These are phyloP conservation scores for Antrodiella citrinella DNA, from an alignment of 768 basidiomycete genomes.

Conservation along the genomic window DNA sequence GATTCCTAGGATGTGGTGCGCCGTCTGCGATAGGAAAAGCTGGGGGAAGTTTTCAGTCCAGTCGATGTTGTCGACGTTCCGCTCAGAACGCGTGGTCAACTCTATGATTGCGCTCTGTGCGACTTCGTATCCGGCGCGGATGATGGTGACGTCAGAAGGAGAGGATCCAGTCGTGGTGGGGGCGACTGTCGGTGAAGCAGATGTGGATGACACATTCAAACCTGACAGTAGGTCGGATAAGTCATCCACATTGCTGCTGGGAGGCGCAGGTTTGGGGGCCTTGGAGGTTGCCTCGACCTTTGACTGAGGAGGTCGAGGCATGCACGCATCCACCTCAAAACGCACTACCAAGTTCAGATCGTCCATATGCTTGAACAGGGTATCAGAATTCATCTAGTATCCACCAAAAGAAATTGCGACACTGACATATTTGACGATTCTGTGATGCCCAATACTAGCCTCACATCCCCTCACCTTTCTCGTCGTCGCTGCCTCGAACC, in stretches of 20 bases:
- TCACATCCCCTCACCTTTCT: slow-evolving; percentile 39
- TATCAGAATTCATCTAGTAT: not conserved
- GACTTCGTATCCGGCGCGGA: slow-evolving; percentile 2
- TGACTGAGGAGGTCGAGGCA: not conserved
- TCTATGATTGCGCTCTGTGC: slow-evolving; percentile 7
- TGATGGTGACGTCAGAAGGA: slow-evolving; percentile 1
- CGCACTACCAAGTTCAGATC: slow-evolving; percentile 52
- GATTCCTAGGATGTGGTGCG: slow-evolving; percentile 49
- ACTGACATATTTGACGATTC: slow-evolving; percentile 56
- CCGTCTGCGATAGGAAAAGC: slow-evolving; percentile 61
- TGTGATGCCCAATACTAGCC: slow-evolving; percentile 47
- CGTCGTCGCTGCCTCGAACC: slow-evolving; percentile 54
- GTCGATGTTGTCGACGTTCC: slow-evolving; percentile 20
- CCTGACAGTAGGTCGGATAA: slow-evolving; percentile 14
- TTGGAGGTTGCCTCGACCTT: slow-evolving; percentile 3
- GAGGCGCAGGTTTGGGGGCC: not conserved
- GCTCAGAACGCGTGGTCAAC: slow-evolving; percentile 7
- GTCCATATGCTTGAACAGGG: slow-evolving; percentile 45
- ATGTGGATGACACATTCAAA: slow-evolving; percentile 7
- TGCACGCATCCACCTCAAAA: slow-evolving; percentile 40
- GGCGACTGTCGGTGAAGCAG: not conserved
- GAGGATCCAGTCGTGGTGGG: not conserved
- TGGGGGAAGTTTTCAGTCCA: slow-evolving; percentile 62
- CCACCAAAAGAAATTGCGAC: not conserved
- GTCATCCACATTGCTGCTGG: slow-evolving; percentile 11